Conservation (phyloP, 2,329 filamentous ascomycete genomes). For the Penicillium fuscoglaucum region DNA sequence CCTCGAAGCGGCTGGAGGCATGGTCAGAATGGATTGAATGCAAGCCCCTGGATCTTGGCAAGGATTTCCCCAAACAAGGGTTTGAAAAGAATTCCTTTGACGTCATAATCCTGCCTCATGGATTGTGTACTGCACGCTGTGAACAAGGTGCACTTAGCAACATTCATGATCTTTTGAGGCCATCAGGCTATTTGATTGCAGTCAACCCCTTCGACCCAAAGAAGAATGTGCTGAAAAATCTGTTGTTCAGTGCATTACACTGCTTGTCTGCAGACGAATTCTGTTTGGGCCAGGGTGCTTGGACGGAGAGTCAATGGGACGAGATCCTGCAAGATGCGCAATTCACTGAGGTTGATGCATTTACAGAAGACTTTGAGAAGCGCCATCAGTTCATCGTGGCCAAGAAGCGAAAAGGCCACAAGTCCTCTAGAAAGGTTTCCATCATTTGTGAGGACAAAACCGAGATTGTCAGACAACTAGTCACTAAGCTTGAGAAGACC, state of each 20-base stretch:
- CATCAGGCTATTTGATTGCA: constrained; percentile 21
- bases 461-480: background rate
- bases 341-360: constrained; percentile 1
- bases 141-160: constrained; percentile 11
- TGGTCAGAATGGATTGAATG: constrained; percentile 14
- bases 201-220: constrained; percentile 8
- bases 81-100: constrained; percentile 14
- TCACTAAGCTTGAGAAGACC: background rate
- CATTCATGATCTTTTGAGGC: constrained; percentile 18
- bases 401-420: background rate
- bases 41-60: constrained; percentile 13
- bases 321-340: constrained; percentile 4
- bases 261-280: constrained; percentile 5
- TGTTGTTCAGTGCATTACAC: constrained; percentile 14
- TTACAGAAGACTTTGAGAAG: background rate
- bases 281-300: background rate
- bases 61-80: constrained; percentile 3
- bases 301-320: background rate
- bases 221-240: constrained; percentile 7
- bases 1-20: background rate
- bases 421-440: background rate
- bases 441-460: constrained; percentile 13
- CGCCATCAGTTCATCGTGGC: constrained; percentile 9
- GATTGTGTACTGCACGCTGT: constrained; percentile 14
- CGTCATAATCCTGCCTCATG: constrained; percentile 20